These are phyloP conservation scores for Ambrosiella xylebori DNA, from an alignment of 2,329 filamentous ascomycete genomes.

Conservation along the genomic window DNA sequence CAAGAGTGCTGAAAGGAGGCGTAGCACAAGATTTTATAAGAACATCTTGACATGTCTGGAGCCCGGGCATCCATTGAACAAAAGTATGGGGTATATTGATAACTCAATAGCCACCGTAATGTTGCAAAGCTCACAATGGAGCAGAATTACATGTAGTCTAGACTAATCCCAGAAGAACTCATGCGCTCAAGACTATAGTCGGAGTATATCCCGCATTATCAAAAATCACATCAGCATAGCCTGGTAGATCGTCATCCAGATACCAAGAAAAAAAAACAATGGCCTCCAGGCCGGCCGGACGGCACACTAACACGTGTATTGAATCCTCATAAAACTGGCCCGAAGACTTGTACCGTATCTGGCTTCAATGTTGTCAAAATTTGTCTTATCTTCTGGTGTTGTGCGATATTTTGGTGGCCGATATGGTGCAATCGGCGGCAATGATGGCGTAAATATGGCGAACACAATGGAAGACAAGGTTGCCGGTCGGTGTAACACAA, in stretches of 20 bases:
- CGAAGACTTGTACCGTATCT: too few species aligned
- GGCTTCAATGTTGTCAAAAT: background rate
- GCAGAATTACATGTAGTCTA: too few species aligned
- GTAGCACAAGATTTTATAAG: too few species aligned
- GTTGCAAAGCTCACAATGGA: too few species aligned
- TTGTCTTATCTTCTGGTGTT: background rate
- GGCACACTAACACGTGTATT: background rate
- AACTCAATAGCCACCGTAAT: too few species aligned
- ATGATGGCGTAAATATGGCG: background rate
- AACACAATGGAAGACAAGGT: background rate
- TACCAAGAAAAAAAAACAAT: background rate
- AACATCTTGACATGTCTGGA: too few species aligned
- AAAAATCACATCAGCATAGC: background rate
- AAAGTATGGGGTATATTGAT: too few species aligned
- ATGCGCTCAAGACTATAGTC: background rate
- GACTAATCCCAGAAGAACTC: background rate
- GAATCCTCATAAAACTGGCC: background rate
- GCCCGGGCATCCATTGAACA: too few species aligned
- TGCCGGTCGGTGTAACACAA: background rate
- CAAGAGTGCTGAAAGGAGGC: background rate
- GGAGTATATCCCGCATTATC: background rate
- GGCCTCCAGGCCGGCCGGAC: background rate
- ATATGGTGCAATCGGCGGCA: background rate
- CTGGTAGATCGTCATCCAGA: background rate
- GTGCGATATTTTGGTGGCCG: background rate